Evolutionary conservation across 768 basidiomycete genomes (phyloP).

Genomic region (Russula sp.): DNA sequence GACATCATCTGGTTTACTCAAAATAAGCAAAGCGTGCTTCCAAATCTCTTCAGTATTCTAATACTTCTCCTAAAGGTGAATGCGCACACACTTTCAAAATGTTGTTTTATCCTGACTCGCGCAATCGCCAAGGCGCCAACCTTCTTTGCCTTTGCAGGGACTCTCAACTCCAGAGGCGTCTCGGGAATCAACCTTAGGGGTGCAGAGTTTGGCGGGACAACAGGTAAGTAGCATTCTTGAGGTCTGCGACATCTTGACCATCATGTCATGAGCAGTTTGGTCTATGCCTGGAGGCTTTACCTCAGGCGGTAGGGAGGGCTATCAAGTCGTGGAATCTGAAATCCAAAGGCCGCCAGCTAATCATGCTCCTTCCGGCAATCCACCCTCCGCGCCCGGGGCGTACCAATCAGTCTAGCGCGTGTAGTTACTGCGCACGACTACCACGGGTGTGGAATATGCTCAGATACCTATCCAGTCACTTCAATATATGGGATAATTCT

Average conservation of each 20-base stretch:
- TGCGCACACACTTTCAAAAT: background rate
- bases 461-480: conserved; percentile 4
- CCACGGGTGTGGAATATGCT: background rate
- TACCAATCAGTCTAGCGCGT: conserved; percentile 32
- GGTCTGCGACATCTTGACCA: background rate
- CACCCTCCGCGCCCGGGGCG: conserved; percentile 29
- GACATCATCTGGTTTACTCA: conserved; percentile 67
- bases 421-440: background rate
- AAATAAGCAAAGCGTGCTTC: conserved; percentile 50
- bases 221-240: conserved; percentile 27
- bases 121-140: conserved; percentile 32
- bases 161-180: conserved; percentile 35
- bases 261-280: conserved; percentile 32
- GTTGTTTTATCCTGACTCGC: background rate
- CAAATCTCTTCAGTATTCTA: conserved; percentile 45
- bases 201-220: conserved; percentile 32
- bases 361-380: conserved; percentile 21
- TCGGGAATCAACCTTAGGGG: conserved; percentile 32
- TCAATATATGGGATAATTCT: background rate
- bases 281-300: conserved; percentile 41
- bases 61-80: conserved; percentile 36
- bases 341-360: conserved; percentile 27
- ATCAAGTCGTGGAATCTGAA: conserved; percentile 32
- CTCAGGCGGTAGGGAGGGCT: conserved; percentile 32
- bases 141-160: conserved; percentile 31